Percentiles rank a stretch among this genome's conserved stretches.
These are phyloP conservation scores for Agroathelia rolfsii DNA, from an alignment of 1,284 basidiomycete species.

Conservation along the genomic window DNA sequence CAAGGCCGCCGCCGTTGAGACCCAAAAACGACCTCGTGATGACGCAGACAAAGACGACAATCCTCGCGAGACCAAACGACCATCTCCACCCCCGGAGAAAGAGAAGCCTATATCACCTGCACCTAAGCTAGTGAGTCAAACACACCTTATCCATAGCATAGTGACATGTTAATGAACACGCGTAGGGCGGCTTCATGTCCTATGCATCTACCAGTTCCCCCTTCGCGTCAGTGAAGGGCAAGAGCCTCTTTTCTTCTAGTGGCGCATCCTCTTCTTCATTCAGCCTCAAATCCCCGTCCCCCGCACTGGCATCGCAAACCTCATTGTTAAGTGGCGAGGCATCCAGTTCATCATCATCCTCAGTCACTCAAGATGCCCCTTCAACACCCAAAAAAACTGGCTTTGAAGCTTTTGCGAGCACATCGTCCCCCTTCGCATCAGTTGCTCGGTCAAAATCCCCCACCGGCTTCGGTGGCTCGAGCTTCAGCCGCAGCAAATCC, in stretches of 20 bases:
- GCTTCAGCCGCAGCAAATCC: conserved; percentile 46
- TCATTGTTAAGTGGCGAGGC: not conserved
- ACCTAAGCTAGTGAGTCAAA: conserved; percentile 39
- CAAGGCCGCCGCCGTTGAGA: conserved; percentile 18
- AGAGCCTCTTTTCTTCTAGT: conserved; percentile 46
- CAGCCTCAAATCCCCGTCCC: conserved; percentile 18
- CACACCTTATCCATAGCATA: too few relatives aligned
- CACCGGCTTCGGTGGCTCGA: conserved; percentile 27
- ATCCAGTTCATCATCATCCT: not conserved
- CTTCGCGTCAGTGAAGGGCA: conserved; percentile 57
- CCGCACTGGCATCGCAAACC: too few relatives aligned
- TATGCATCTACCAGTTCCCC: conserved; percentile 63
- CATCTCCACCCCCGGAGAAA: conserved; percentile 58
- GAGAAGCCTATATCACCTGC: conserved; percentile 22
- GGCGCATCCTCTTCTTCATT: conserved; percentile 22
- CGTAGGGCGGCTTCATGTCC: conserved; percentile 59
- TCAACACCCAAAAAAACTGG: conserved; percentile 40
- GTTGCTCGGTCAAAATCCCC: conserved; percentile 42
- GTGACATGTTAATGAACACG: conserved; percentile 6
- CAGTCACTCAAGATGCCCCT: conserved; percentile 7
- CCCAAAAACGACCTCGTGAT: conserved; percentile 42
- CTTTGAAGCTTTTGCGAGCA: conserved; percentile 54
- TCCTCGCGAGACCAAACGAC: conserved; percentile 51
- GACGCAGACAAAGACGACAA: conserved; percentile 47
- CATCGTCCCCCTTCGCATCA: conserved; percentile 50